These are phyloP conservation scores for Talaromyces trachyspermus DNA, from an alignment of 495 filamentous ascomycete species.

Conservation along the genomic window DNA sequence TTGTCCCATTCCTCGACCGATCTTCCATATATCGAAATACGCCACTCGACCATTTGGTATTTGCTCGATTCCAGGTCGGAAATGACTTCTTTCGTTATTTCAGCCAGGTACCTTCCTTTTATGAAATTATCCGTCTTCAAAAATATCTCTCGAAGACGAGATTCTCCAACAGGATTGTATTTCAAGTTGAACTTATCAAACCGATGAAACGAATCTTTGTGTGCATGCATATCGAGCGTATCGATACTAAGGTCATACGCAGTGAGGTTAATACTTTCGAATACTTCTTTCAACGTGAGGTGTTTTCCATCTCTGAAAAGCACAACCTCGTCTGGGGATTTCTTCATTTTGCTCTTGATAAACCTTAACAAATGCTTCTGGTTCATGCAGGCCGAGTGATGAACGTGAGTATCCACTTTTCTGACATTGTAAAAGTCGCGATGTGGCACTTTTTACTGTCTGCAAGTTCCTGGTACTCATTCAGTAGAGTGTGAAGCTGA, in stretches of 20 bases:
- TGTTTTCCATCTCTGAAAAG: slow-evolving; percentile 89
- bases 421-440: slow-evolving; percentile 98
- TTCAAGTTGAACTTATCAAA: slow-evolving; percentile 99
- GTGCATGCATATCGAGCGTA: slow-evolving; percentile 98
- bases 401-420: slow-evolving; percentile 98
- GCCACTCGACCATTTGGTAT: slow-evolving; percentile 99
- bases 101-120: slow-evolving; percentile 87
- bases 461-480: slow-evolving; percentile 95
- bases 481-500: slow-evolving; percentile 83
- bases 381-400: slow-evolving; percentile 99
- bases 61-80: slow-evolving; percentile 98
- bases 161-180: slow-evolving; percentile 96
- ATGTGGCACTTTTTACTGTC: slow-evolving; percentile 97
- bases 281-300: slow-evolving; percentile 85
- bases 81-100: slow-evolving; percentile 97
- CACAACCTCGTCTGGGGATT: slow-evolving; percentile 87
- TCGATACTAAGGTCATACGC: slow-evolving; percentile 98
- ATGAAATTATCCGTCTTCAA: slow-evolving; percentile 98
- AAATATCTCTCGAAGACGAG: slow-evolving; percentile 89
- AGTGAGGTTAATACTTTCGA: slow-evolving; percentile 92
- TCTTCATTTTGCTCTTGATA: slow-evolving; percentile 99
- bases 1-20: slow-evolving; percentile 95
- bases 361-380: slow-evolving; percentile 97
- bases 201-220: slow-evolving; percentile 95
- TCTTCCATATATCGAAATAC: slow-evolving; percentile 92